Percentiles rank a stretch among this genome's conserved stretches.
Evolutionary conservation across 2,329 filamentous ascomycete genomes (phyloP).

Genomic region (Sclerotinia subarctica): DNA sequence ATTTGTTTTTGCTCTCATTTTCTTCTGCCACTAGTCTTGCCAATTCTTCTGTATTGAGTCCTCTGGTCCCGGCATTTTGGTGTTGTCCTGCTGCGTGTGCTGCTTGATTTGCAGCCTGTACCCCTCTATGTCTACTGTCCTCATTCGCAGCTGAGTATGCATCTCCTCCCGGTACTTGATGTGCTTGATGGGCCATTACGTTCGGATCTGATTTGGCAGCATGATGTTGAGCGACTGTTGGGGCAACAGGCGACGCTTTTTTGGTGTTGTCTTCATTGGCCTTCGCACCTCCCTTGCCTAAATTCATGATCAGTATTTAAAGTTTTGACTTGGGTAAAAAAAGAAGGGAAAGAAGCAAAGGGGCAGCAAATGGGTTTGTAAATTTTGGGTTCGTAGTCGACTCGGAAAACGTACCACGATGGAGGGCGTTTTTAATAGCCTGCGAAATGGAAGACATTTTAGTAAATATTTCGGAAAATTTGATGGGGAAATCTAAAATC

Average conservation of each 20-base stretch:
- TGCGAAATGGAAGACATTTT: conserved; percentile 22
- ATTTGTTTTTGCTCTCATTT: conserved; percentile 77
- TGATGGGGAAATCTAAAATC: neutral
- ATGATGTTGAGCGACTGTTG: conserved; percentile 44
- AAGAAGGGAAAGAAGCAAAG: neutral
- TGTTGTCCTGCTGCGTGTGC: conserved; percentile 63
- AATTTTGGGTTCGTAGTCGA: neutral
- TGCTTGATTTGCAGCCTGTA: conserved; percentile 63
- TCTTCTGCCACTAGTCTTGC: conserved; percentile 89
- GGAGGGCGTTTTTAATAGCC: conserved; percentile 20
- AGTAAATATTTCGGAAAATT: conserved; percentile 3
- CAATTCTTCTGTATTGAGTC: conserved; percentile 64
- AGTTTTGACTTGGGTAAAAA: neutral
- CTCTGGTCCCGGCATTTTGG: conserved; percentile 40
- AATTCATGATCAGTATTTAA: neutral
- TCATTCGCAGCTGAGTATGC: conserved; percentile 61
- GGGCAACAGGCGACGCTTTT: conserved; percentile 46
- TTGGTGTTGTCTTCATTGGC: conserved; percentile 56
- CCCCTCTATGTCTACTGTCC: conserved; percentile 63
- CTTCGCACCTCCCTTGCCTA: conserved; percentile 43
- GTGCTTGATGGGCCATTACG: conserved; percentile 54
- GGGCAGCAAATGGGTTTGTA: too few relatives aligned
- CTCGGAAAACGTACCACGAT: conserved; percentile 11
- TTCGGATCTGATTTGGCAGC: conserved; percentile 52
- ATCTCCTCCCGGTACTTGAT: conserved; percentile 47